Conservation (phyloP, 768 basidiomycete species). For the Agrocybe praecox region DNA sequence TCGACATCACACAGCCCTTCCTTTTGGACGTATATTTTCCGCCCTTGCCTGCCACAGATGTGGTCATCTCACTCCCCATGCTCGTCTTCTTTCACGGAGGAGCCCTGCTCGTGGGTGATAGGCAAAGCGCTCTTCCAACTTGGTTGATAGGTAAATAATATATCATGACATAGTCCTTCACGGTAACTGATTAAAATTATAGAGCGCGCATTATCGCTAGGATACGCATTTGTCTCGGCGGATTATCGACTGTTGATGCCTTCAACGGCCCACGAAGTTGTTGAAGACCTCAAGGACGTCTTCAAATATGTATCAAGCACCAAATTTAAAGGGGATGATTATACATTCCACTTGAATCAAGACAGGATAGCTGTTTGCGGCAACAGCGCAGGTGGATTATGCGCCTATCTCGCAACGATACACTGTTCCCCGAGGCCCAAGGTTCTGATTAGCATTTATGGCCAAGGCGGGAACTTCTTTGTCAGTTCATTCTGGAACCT, state of each 20-base stretch:
- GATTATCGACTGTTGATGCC: not conserved
- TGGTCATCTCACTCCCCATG: not conserved
- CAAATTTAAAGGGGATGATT: constrained; percentile 9
- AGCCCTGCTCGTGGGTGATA: not conserved
- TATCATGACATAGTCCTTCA: not conserved
- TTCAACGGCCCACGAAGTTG: not conserved
- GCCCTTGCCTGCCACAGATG: not conserved
- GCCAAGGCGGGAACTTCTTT: constrained; percentile 61
- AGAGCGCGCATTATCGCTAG: not conserved
- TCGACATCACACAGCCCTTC: not conserved
- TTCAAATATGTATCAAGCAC: not conserved
- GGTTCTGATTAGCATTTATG: constrained; percentile 60
- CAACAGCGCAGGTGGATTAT: constrained; percentile 60
- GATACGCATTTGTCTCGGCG: not conserved
- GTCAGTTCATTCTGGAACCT: constrained; percentile 22
- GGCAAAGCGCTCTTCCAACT: not conserved
- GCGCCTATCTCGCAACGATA: constrained; percentile 60
- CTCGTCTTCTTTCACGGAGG: not conserved
- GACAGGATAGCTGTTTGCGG: constrained; percentile 53
- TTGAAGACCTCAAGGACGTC: not conserved
- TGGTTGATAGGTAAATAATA: not conserved
- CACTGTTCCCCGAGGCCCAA: constrained; percentile 53
- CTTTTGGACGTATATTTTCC: not conserved
- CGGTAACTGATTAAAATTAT: not conserved
- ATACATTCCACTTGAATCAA: constrained; percentile 36